Base-by-base conservation (phyloP, 2,329 filamentous ascomycete genomes). In the Aspergillus terreus region DNA sequence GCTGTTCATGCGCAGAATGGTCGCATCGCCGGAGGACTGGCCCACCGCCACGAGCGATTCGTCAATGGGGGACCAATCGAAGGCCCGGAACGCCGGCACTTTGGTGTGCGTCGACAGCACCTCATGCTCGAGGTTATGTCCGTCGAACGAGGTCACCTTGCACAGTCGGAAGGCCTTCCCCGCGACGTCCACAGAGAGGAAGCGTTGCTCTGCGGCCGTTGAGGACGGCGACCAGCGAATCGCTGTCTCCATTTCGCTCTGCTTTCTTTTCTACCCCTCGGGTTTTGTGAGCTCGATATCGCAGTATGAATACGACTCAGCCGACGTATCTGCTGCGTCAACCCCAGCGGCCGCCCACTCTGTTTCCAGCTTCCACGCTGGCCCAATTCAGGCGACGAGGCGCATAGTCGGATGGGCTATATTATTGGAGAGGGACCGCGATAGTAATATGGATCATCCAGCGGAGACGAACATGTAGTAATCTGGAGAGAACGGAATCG, bases 171-270 rank as follows among this genome's bases (percentile, higher is more conserved):
- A 75, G n/a, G 77, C 74, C 57, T 82, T 83, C 12, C 78, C 78
- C 19, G 76, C 76, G 36, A 85, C 80, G 64, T 86, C 83, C 54
- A 84, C 81, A 45, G 82, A 75, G 48, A 86, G 72, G 66, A 86
- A 86, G 41, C 80, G 78, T 54, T 81, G 79, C 45, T 74, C 69
- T 58, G 74, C 64, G 59, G 71, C 64, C 57, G 76, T 78, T 43
- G 82, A 82, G 61, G 79, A 80, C 47, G 80, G 79, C 55, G 82
- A 85, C 81, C 82, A 86, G 62, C 83, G 78, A 56, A 86, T 81
- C 42, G 83, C 82, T 30, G 81, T 63, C 51, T 69, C 67, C 67
- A 69, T 69, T 35, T 47, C 45, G 35, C 27, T 35, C 14, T 42
- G 40, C 38, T 30, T 35, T 44, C 14, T 44, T 50, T 45, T 47